phyloP scores from a whole-genome alignment of 129 eudicot species.

The Glebionis coronaria region DNA sequence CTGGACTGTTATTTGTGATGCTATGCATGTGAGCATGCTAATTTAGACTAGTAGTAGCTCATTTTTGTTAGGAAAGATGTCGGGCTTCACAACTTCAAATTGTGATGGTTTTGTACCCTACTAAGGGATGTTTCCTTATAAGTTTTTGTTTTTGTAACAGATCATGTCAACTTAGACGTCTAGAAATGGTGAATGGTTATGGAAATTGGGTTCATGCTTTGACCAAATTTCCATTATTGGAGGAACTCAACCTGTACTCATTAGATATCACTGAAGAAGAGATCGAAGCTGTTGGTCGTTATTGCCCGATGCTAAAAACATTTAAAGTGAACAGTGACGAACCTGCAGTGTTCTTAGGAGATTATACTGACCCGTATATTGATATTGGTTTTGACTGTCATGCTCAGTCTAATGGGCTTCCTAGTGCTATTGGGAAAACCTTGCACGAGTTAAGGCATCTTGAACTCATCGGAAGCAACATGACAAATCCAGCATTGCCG shows the following conservation, averaged over 20 bases:
- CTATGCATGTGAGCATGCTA: not conserved
- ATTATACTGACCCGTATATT: no score
- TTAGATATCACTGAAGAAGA: not conserved
- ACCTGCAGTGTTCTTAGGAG: no score
- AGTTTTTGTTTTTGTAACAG: not conserved
- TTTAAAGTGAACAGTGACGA: not conserved
- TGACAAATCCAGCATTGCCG: not conserved
- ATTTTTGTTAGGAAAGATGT: no score
- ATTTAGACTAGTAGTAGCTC: no score
- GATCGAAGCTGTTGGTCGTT: not conserved
- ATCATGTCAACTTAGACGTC: conserved; percentile 1
- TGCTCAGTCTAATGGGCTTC: not conserved
- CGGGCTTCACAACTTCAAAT: no score
- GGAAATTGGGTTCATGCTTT: not conserved
- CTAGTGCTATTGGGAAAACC: not conserved
- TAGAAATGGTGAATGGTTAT: not conserved
- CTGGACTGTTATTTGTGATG: no score
- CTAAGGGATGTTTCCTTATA: not conserved
- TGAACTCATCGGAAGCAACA: not conserved
- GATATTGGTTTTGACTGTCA: not conserved
- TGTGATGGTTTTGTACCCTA: no score
- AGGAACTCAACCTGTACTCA: not conserved
- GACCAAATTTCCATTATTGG: not conserved
- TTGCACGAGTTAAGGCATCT: no score
- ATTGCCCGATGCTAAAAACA: not conserved